A percentile compares a stretch with the other conserved stretches of the same genome.
phyloP scores from a whole-genome alignment of 495 filamentous ascomycete genomes.

The Penicillium cataractarum region DNA sequence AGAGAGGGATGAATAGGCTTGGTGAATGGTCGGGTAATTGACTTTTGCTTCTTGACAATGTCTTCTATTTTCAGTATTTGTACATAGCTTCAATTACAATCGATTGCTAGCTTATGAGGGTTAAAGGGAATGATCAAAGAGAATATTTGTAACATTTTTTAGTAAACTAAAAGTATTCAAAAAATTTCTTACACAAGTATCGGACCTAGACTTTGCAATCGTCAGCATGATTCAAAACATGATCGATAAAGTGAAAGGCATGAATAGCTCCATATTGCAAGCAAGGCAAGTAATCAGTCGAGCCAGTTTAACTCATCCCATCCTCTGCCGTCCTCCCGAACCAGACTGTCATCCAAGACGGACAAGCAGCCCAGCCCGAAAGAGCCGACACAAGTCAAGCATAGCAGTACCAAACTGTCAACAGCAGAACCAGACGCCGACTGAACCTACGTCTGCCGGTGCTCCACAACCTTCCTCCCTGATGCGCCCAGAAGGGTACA shows the following conservation, averaged over 20 bases:
- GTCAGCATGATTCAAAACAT: slow-evolving; percentile 23
- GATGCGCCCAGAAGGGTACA: slow-evolving; percentile 31
- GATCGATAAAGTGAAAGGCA: slow-evolving; percentile 2
- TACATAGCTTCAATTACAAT: slow-evolving; percentile 25
- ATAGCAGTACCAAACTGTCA: slow-evolving; percentile 46
- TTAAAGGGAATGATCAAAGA: neutral
- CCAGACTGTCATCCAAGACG: slow-evolving; percentile 59
- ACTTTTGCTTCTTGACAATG: slow-evolving; percentile 16
- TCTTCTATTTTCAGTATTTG: slow-evolving; percentile 3
- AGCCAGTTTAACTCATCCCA: slow-evolving; percentile 68
- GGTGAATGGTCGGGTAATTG: neutral
- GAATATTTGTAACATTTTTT: neutral
- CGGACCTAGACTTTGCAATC: slow-evolving; percentile 8
- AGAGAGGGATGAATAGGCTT: neutral
- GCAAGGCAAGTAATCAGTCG: slow-evolving; percentile 53
- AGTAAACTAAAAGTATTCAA: neutral
- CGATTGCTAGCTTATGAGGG: slow-evolving; percentile 7
- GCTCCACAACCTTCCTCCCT: slow-evolving; percentile 92
- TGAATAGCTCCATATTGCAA: slow-evolving; percentile 10
- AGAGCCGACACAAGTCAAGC: slow-evolving; percentile 48
- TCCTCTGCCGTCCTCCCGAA: slow-evolving; percentile 52
- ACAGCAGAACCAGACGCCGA: slow-evolving; percentile 32
- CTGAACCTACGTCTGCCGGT: slow-evolving; percentile 40
- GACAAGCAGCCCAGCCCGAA: slow-evolving; percentile 40
- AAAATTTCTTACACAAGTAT: neutral